Conservation (phyloP, 2,329 filamentous ascomycete genomes). For the Exophiala dermatitidis region DNA sequence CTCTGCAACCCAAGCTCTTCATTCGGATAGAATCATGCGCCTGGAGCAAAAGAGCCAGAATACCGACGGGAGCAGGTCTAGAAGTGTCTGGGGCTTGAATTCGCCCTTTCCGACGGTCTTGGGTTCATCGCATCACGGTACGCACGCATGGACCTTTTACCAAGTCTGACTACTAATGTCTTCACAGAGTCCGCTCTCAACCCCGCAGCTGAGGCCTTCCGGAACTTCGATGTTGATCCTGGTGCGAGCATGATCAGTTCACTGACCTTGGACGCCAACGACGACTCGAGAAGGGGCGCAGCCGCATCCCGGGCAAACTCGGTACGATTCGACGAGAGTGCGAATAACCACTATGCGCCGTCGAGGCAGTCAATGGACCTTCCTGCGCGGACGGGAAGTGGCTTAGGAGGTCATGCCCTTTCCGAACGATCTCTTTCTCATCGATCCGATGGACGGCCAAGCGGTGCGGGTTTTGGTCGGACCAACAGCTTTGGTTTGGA, state of each 20-base stretch:
- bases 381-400: constrained; percentile 68
- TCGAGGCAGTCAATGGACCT: constrained; percentile 80
- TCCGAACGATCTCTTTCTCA: constrained; percentile 88
- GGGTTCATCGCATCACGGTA: constrained; percentile 80
- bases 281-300: constrained; percentile 68
- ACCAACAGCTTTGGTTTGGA: constrained; percentile 86
- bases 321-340: constrained; percentile 94
- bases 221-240: constrained; percentile 77
- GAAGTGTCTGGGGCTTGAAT: constrained; percentile 77
- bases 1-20: constrained; percentile 54
- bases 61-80: constrained; percentile 58
- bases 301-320: constrained; percentile 83
- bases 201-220: constrained; percentile 75
- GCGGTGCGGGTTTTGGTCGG: constrained; percentile 77
- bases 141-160: constrained; percentile 28
- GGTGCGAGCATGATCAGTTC: constrained; percentile 71
- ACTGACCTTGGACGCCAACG: constrained; percentile 77
- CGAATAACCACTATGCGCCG: constrained; percentile 84
- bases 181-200: constrained; percentile 67
- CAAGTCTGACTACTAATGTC: constrained; percentile 4
- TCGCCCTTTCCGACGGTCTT: constrained; percentile 86
- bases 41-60: constrained; percentile 55
- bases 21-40: constrained; percentile 54
- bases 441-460: constrained; percentile 91
- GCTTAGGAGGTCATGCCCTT: constrained; percentile 69